A percentile compares a stretch with the other conserved stretches of the same genome.
Conservation (phyloP, 805 yeast genomes). For the Suhomyces faveliae region DNA sequence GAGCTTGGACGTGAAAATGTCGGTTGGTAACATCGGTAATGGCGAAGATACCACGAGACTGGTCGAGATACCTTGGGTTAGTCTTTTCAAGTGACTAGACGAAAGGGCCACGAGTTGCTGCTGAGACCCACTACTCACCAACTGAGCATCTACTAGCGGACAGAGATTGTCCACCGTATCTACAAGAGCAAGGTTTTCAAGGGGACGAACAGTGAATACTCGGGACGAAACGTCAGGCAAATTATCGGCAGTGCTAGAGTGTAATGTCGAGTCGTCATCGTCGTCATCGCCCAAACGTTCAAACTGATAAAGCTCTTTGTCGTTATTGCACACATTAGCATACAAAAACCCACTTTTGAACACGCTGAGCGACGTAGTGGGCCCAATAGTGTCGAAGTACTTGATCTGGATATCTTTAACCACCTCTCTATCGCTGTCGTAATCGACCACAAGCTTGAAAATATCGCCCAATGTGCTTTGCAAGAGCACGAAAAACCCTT, state of each 20-base stretch:
- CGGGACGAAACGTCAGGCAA: not conserved
- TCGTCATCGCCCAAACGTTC: constrained; percentile 65
- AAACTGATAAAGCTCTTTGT: constrained; percentile 74
- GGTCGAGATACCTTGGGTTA: constrained; percentile 59
- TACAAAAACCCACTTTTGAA: constrained; percentile 75
- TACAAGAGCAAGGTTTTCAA: constrained; percentile 59
- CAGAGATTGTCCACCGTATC: constrained; percentile 49
- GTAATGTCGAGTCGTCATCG: constrained; percentile 5
- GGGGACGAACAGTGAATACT: constrained; percentile 9
- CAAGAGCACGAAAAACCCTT: constrained; percentile 61
- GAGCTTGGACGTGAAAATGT: constrained; percentile 63
- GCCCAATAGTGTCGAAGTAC: constrained; percentile 77
- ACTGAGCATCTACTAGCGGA: constrained; percentile 45
- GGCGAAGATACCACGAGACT: constrained; percentile 70
- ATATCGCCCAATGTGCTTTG: constrained; percentile 76
- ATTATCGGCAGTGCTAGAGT: not conserved
- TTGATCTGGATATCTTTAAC: constrained; percentile 48
- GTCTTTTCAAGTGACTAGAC: constrained; percentile 44
- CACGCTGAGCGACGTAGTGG: constrained; percentile 53
- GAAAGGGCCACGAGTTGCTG: constrained; percentile 28
- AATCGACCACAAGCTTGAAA: constrained; percentile 55
- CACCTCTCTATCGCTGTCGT: constrained; percentile 45
- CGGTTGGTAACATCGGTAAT: constrained; percentile 61
- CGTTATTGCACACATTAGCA: constrained; percentile 60
- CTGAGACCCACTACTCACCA: constrained; percentile 17